Base-by-base conservation (phyloP, 2,329 filamentous ascomycete genomes). In the Lachnellula cervina region DNA sequence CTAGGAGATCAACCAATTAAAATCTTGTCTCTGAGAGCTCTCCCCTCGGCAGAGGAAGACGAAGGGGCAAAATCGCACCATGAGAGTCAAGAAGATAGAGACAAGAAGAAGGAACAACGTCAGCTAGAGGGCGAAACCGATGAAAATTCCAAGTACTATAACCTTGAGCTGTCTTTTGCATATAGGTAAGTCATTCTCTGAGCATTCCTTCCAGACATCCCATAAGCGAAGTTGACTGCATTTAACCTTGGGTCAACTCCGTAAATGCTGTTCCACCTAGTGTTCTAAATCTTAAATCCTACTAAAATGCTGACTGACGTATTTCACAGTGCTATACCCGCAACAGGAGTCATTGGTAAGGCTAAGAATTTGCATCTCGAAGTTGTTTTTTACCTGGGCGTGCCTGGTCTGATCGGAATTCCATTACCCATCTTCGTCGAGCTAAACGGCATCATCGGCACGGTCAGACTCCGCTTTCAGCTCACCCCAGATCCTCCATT, bases 291-390 rank as follows among this genome's bases (percentile, higher is more conserved):
- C 9, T 9, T 9, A 32, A 4, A 3, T 32, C 13, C 3, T 32
- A 11, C 28, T 9, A 32, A 2, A 32, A 32, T 13, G 3, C 9
- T 32, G 28, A 32, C 28, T 32, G 28, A 32, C 13, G 13, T 32
- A 9, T 32, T 9, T 9, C 59, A 62, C 46, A 51, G 56, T 50
- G 59, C 59, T n/a, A 58, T 62, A 35, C 59, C 59, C 14, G 59
- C 59, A 13, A 62, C 56, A n/a, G 59, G 59, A 11, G 59, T 62
- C 21, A 58, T 62, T 21, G 59, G 59, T 34, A 62, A 62, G 21
- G 60, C 60, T 21, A 62, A 62, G 58, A 62, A 62, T 35, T 62
- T 62, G 59, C 59, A 62, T 57, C 52, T 62, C 7, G 59, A 62
- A 54, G 59, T 62, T 17, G 40, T 59, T 28, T 62, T 62, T 49